Base-by-base conservation (phyloP, 352 stramenopile genomes). In the Achlya hypogyna region DNA sequence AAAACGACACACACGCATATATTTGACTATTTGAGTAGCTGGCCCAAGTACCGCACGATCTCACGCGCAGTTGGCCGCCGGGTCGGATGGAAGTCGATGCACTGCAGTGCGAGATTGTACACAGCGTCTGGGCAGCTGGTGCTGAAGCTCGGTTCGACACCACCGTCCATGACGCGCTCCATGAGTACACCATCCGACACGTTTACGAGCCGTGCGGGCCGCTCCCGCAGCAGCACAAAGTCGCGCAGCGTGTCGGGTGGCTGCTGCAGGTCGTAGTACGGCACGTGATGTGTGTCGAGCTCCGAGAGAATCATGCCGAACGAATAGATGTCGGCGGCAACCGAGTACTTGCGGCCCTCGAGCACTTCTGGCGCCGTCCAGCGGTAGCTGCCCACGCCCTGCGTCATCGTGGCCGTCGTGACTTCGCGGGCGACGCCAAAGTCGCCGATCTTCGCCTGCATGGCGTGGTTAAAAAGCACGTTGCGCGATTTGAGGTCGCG, bases 401-500 rank as follows among this genome's bases (percentile, higher is more conserved):
- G 16, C 1, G 58, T 65, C 58, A 65, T 76, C 5, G 68, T 65
- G 12, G 32, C 22, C 9, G 69, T 53, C 1, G 52, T 53, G 6
- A 65, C n/a, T 6, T 65, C 22, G 27, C 66, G 60, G 5, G 66
- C 71, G 38, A 78, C 62, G 42, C 73, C 73, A 53, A 78, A 76
- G 42, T 79, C 75, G 20, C 70, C 69, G 16, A 80, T 56, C 40
- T 77, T 76, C 20, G 78, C 68, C 10, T 63, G 53, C n/a, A 70
- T 38, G 10, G 79, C 65, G 22, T 65, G 60, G 32, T 65, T 53
- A 12, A 78, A 69, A 29, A 80, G 76, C 28, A 75, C 76, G 54
- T 80, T 80, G 20, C 70, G 60, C 27, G 74, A 74, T 64, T 86
- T 86, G 53, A 86, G 56, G 51, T 80, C 74, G 22, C 74, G 66